These are phyloP conservation scores for Antarctomyces pellizariae DNA, from an alignment of 495 filamentous ascomycete species.

Conservation along the genomic window DNA sequence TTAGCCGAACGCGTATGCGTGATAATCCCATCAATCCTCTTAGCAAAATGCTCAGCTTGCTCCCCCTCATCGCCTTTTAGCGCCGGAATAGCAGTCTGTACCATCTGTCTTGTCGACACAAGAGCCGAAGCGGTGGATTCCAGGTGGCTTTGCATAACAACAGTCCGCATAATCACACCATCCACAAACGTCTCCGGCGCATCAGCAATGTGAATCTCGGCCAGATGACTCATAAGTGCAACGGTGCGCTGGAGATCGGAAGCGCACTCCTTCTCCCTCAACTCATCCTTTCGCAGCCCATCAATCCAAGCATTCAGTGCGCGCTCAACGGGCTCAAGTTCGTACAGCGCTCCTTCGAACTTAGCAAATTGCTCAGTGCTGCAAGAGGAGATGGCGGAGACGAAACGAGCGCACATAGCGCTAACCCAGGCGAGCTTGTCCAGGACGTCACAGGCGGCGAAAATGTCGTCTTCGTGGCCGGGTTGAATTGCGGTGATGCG, in stretches of 20 bases:
- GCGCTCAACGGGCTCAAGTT: constrained; percentile 81
- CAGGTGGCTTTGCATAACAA: constrained; percentile 57
- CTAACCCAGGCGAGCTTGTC: constrained; percentile 74
- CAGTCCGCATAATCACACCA: constrained; percentile 45
- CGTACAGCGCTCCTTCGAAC: constrained; percentile 57
- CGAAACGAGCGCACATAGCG: constrained; percentile 62
- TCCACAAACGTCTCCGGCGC: constrained; percentile 59
- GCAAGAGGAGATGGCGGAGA: constrained; percentile 51
- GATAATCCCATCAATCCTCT: constrained; percentile 46
- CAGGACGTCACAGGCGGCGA: constrained; percentile 53
- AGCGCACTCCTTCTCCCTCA: constrained; percentile 64
- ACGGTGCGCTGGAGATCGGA: constrained; percentile 63
- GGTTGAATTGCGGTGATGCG: constrained; percentile 31
- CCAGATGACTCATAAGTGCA: constrained; percentile 64
- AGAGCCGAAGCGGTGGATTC: constrained; percentile 54
- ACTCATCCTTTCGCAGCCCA: constrained; percentile 52
- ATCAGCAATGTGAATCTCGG: constrained; percentile 50
- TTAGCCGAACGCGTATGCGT: constrained; percentile 61
- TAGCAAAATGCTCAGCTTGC: constrained; percentile 39
- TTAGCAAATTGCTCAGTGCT: constrained; percentile 49
- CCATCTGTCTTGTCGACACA: constrained; percentile 32
- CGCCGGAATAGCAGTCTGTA: constrained; percentile 34
- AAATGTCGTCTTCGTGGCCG: constrained; percentile 45
- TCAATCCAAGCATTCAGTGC: constrained; percentile 82
- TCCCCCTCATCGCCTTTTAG: constrained; percentile 33